Evolutionary conservation across 169 alveolate species (phyloP).

Genomic region (Babesia bigemina): DNA sequence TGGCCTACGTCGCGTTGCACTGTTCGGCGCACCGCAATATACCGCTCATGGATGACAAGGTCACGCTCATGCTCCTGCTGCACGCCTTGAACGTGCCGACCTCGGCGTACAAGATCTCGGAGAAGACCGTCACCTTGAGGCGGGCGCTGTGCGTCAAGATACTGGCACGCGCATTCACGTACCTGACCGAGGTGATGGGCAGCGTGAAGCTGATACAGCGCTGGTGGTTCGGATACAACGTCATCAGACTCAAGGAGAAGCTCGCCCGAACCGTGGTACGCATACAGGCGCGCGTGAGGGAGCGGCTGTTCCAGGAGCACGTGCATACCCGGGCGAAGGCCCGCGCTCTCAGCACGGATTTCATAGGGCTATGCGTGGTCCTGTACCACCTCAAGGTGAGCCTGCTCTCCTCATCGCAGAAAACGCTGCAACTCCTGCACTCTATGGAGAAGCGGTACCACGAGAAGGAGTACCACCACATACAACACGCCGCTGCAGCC

Average conservation of each 20-base stretch:
- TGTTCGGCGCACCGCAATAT: constrained; percentile 14
- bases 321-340: constrained; percentile 12
- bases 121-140: constrained; percentile 6
- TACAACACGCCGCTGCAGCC: constrained; percentile 75
- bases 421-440: constrained; percentile 52
- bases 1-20: constrained; percentile 40
- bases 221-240: constrained; percentile 49
- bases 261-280: constrained; percentile 19
- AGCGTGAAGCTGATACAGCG: constrained; percentile 33
- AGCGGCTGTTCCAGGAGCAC: constrained; percentile 19
- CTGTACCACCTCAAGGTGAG: constrained; percentile 35
- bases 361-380: constrained; percentile 34
- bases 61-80: constrained; percentile 23
- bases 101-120: constrained; percentile 12
- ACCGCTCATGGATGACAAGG: constrained; percentile 21
- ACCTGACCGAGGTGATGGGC: neutral
- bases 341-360: constrained; percentile 11
- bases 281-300: constrained; percentile 41
- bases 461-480: constrained; percentile 65
- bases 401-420: constrained; percentile 30
- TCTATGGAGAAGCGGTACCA: constrained; percentile 61
- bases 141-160: constrained; percentile 36
- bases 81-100: constrained; percentile 22
- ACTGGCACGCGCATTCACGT: constrained; percentile 8
- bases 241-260: constrained; percentile 6